Conservation (phyloP, 1,284 basidiomycete genomes). For the Ceratobasidium sp. region DNA sequence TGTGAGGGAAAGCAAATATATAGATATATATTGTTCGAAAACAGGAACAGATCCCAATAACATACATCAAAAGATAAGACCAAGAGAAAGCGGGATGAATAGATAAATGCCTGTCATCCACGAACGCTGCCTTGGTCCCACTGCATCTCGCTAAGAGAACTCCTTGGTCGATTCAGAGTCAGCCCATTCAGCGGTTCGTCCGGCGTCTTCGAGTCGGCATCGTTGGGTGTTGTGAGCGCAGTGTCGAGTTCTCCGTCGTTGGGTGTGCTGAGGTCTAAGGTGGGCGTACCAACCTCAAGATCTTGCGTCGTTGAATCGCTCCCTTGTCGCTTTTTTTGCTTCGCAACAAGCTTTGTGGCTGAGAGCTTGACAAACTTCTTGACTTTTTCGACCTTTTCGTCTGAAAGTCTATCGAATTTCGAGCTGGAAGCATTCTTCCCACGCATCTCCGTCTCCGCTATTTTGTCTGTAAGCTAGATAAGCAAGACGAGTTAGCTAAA, state of each 20-base stretch:
- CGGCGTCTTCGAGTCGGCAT: not conserved
- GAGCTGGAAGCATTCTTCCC: conserved; percentile 79
- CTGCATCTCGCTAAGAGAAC: conserved; percentile 37
- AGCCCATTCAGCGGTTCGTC: not conserved
- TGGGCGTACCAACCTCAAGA: conserved; percentile 12
- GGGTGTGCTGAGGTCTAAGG: conserved; percentile 20
- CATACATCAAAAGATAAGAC: conserved; percentile 6
- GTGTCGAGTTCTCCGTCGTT: conserved; percentile 13
- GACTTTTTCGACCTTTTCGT: conserved; percentile 90
- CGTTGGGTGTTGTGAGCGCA: conserved; percentile 37
- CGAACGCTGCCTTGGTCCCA: conserved; percentile 11
- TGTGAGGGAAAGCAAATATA: conserved; percentile 1
- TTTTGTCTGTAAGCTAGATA: conserved; percentile 74
- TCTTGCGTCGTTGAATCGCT: conserved; percentile 19
- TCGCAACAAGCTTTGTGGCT: conserved; percentile 27
- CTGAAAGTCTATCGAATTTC: conserved; percentile 77
- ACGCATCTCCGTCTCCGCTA: conserved; percentile 83
- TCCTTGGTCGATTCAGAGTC: conserved; percentile 3
- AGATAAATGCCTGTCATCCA: not conserved
- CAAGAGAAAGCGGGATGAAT: not conserved
- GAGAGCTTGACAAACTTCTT: conserved; percentile 83
- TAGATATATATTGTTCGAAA: conserved; percentile 9
- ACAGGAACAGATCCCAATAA: conserved; percentile 38
- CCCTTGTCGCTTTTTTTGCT: conserved; percentile 30
- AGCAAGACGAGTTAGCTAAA: not conserved